These are phyloP conservation scores for Alternaria tenuissima DNA, from an alignment of 2,329 filamentous ascomycete genomes.

Conservation along the genomic window DNA sequence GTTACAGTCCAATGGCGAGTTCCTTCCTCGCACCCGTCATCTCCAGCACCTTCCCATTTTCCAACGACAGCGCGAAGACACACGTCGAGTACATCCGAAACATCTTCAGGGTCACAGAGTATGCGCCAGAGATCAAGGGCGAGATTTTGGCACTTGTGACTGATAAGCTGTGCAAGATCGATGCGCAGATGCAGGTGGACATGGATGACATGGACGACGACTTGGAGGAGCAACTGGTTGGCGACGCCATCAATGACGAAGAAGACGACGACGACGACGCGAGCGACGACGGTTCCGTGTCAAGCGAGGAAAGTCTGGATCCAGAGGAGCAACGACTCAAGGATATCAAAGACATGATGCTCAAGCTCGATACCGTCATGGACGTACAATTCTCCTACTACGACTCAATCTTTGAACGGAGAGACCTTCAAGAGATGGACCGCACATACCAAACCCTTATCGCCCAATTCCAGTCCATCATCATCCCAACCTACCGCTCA, in stretches of 20 bases:
- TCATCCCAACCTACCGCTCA: constrained; percentile 89
- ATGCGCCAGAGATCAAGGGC: constrained; percentile 78
- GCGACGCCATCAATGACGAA: constrained; percentile 59
- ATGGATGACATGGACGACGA: constrained; percentile 93
- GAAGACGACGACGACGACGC: constrained; percentile 62
- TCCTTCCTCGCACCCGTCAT: constrained; percentile 74
- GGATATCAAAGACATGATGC: constrained; percentile 79
- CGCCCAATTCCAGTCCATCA: constrained; percentile 84
- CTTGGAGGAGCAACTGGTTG: constrained; percentile 75
- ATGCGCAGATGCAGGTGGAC: constrained; percentile 93
- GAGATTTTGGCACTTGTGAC: constrained; percentile 86
- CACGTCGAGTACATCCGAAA: constrained; percentile 91
- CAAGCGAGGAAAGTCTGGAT: constrained; percentile 68
- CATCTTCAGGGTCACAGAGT: constrained; percentile 77
- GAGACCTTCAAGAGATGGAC: constrained; percentile 70
- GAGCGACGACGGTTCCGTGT: constrained; percentile 75
- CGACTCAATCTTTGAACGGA: constrained; percentile 73
- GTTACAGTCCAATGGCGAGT: constrained; percentile 81
- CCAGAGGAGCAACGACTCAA: constrained; percentile 70
- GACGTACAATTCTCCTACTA: constrained; percentile 89
- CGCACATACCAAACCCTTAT: constrained; percentile 81
- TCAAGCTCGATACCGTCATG: constrained; percentile 90
- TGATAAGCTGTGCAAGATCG: constrained; percentile 88
- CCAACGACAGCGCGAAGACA: constrained; percentile 77
- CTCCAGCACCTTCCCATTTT: constrained; percentile 74